A percentile compares a stretch with the other conserved stretches of the same genome.
Evolutionary conservation across 2,329 filamentous ascomycete genomes (phyloP).

Genomic region (Huntiella decipiens): DNA sequence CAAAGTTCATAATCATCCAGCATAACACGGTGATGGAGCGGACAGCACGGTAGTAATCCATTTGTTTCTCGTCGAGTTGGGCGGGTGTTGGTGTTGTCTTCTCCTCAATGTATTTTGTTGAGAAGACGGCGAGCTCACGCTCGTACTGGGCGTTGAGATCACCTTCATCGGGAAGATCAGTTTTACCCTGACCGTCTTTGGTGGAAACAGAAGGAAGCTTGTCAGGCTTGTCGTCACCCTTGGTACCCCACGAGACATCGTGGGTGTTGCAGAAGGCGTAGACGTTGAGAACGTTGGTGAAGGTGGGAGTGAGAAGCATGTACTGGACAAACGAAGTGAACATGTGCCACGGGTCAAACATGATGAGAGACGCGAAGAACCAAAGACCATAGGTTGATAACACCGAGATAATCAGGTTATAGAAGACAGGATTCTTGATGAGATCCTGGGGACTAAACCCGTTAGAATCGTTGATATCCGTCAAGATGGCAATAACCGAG

Average conservation of each 20-base stretch:
- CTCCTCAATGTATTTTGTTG: constrained; percentile 53
- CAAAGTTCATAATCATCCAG: constrained; percentile 96
- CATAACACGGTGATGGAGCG: constrained; percentile 76
- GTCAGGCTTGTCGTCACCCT: constrained; percentile 90
- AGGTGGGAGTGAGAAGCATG: constrained; percentile 81
- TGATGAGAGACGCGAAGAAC: constrained; percentile 76
- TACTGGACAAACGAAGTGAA: constrained; percentile 98
- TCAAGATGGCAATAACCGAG: constrained; percentile 67
- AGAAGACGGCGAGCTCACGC: constrained; percentile 56
- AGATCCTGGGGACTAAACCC: constrained; percentile 54
- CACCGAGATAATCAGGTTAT: constrained; percentile 82
- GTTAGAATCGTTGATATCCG: constrained; percentile 38
- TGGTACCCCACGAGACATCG: constrained; percentile 97
- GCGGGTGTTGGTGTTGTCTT: constrained; percentile 37
- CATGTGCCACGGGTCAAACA: constrained; percentile 99
- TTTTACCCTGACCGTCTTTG: constrained; percentile 79
- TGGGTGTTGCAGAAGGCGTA: constrained; percentile 99
- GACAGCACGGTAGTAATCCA: constrained; percentile 97
- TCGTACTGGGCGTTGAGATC: constrained; percentile 94
- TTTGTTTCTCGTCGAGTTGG: constrained; percentile 59
- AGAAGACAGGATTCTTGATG: constrained; percentile 77
- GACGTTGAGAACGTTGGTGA: constrained; percentile 98
- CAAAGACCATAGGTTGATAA: constrained; percentile 86
- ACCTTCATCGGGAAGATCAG: constrained; percentile 84
- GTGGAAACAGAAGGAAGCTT: constrained; percentile 75